Conservation (phyloP, 306 rosid genomes). For the Prinsepia uniflora region DNA sequence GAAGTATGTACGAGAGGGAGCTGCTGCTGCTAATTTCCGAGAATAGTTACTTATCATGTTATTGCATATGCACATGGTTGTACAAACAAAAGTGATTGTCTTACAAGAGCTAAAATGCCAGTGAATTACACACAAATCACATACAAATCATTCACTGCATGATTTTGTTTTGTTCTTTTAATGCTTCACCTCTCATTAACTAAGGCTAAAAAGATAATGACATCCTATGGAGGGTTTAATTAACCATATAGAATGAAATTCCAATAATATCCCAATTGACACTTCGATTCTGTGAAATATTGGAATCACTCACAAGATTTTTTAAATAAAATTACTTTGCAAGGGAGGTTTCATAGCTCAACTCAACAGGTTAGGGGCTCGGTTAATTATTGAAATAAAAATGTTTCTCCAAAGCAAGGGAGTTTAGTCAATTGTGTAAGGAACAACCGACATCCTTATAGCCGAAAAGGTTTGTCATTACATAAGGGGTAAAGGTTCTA, state of each 20-base stretch:
- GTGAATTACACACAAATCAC: background rate
- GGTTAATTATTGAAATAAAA: background rate
- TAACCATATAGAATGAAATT: background rate
- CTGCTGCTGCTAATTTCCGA: too few species aligned
- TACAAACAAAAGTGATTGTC: background rate
- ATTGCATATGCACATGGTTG: background rate
- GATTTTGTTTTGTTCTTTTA: background rate
- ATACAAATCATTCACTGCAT: background rate
- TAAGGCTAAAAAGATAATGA: background rate
- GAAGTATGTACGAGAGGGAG: too few species aligned
- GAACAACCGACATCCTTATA: background rate
- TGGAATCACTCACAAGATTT: background rate
- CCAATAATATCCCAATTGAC: constrained; percentile 1
- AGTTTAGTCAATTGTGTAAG: background rate
- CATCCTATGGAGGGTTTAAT: background rate
- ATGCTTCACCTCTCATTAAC: background rate
- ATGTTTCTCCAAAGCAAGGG: background rate
- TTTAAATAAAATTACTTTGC: background rate
- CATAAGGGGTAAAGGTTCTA: background rate
- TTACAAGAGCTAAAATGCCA: background rate
- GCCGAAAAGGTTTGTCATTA: background rate
- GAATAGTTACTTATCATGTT: background rate
- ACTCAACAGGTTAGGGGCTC: background rate
- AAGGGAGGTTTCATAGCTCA: background rate
- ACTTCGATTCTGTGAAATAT: background rate